Percentiles rank a stretch among this genome's conserved stretches.
Conservation (phyloP, 208 protist species). For the Trypanosoma melophagium region DNA sequence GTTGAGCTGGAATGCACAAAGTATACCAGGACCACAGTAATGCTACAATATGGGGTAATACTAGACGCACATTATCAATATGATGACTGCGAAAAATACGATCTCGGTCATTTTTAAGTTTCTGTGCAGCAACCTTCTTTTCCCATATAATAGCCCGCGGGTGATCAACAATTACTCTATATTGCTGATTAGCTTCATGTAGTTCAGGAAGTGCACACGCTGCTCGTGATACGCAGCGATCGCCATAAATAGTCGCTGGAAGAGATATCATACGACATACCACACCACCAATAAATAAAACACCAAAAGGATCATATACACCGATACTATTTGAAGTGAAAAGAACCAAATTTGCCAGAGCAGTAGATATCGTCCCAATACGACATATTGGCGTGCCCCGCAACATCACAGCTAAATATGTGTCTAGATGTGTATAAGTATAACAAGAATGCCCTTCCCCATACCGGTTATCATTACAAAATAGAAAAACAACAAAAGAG, state of each 20-base stretch:
- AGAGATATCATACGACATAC: conserved; percentile 57
- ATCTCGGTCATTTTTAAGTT: conserved; percentile 81
- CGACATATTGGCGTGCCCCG: conserved; percentile 31
- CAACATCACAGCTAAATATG: conserved; percentile 27
- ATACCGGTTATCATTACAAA: not conserved
- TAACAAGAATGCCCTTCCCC: not conserved
- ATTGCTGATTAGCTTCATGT: conserved; percentile 61
- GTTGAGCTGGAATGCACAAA: conserved; percentile 61
- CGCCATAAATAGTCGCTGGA: conserved; percentile 74
- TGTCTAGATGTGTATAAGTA: not conserved
- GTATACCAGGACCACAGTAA: conserved; percentile 40
- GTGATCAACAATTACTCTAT: conserved; percentile 63
- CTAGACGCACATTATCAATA: conserved; percentile 79
- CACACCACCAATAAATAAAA: conserved; percentile 51
- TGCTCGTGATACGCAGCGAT: conserved; percentile 63
- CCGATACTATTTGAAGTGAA: conserved; percentile 37
- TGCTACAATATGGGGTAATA: conserved; percentile 42
- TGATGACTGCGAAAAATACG: conserved; percentile 71
- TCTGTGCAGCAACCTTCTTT: conserved; percentile 76
- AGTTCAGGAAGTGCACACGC: conserved; percentile 73
- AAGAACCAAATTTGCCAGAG: conserved; percentile 54
- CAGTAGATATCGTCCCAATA: conserved; percentile 58
- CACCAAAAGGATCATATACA: conserved; percentile 47
- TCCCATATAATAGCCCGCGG: conserved; percentile 80
- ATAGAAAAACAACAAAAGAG: not conserved